phyloP scores from a whole-genome alignment of 2,329 filamentous ascomycete species.

The Paramyrothecium roridum region DNA sequence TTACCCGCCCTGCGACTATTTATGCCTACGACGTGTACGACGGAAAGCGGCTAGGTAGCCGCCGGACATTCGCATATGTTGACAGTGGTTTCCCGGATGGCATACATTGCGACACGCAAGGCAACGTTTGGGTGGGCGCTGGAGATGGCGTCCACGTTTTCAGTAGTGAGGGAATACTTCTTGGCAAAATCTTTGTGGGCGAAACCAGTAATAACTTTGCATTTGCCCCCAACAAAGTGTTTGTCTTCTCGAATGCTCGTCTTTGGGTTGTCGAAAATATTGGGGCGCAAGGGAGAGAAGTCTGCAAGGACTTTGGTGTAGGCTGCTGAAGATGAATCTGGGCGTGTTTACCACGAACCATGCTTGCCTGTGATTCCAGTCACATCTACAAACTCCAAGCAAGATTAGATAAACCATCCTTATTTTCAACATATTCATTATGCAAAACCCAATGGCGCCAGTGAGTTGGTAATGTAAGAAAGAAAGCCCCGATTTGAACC shows the following conservation, averaged over 20 bases:
- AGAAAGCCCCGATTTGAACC: too few relatives aligned
- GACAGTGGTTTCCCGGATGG: neutral
- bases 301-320: slow-evolving; percentile 15
- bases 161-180: neutral
- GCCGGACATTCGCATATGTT: neutral
- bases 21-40: neutral
- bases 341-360: too few relatives aligned
- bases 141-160: neutral
- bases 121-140: neutral
- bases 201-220: slow-evolving; percentile 12
- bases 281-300: slow-evolving; percentile 14
- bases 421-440: too few relatives aligned
- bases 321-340: neutral
- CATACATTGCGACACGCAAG: neutral
- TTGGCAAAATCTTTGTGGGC: slow-evolving; percentile 3
- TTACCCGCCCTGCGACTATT: neutral
- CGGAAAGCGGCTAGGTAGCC: neutral
- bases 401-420: too few relatives aligned
- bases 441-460: too few relatives aligned
- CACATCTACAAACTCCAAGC: too few relatives aligned
- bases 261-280: slow-evolving; percentile 12
- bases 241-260: slow-evolving; percentile 12
- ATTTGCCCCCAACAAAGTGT: slow-evolving; percentile 11
- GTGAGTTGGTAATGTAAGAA: too few relatives aligned
- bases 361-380: too few relatives aligned